phyloP scores from a whole-genome alignment of 2,329 filamentous ascomycete species.

The Exophiala sideris region DNA sequence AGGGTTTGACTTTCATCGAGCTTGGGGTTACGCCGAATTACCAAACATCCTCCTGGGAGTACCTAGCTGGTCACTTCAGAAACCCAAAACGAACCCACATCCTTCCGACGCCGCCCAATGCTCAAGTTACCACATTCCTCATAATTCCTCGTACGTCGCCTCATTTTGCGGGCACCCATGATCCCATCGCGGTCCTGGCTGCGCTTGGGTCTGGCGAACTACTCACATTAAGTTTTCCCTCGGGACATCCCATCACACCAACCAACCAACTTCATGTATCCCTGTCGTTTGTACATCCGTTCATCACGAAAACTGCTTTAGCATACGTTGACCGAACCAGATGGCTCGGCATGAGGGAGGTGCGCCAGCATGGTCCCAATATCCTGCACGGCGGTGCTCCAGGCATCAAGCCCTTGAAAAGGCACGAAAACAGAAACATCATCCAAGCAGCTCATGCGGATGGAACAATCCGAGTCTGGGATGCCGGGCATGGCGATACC shows the following conservation, averaged over 20 bases:
- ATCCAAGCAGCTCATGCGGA: constrained; percentile 86
- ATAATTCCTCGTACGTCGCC: constrained; percentile 78
- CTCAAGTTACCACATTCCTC: constrained; percentile 75
- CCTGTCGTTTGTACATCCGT: constrained; percentile 84
- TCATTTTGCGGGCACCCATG: constrained; percentile 81
- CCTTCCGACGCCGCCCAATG: constrained; percentile 71
- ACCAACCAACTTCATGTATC: constrained; percentile 91
- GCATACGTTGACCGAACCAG: constrained; percentile 70
- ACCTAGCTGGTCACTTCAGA: constrained; percentile 73
- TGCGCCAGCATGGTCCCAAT: constrained; percentile 70
- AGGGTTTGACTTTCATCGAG: constrained; percentile 84
- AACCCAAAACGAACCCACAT: constrained; percentile 68
- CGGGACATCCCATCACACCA: constrained; percentile 82
- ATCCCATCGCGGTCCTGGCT: constrained; percentile 80
- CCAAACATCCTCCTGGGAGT: constrained; percentile 85
- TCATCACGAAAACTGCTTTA: constrained; percentile 70
- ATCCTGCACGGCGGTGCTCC: constrained; percentile 77
- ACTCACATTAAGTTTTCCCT: constrained; percentile 86
- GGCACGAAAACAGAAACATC: constrained; percentile 79
- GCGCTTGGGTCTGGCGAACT: constrained; percentile 83
- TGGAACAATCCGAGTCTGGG: constrained; percentile 88
- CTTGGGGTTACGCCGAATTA: constrained; percentile 86
- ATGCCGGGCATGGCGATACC: constrained; percentile 85
- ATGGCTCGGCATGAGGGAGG: constrained; percentile 91
- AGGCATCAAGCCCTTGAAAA: constrained; percentile 64